Conservation (phyloP, 2,329 filamentous ascomycete species). For the Septoria petroselini region DNA sequence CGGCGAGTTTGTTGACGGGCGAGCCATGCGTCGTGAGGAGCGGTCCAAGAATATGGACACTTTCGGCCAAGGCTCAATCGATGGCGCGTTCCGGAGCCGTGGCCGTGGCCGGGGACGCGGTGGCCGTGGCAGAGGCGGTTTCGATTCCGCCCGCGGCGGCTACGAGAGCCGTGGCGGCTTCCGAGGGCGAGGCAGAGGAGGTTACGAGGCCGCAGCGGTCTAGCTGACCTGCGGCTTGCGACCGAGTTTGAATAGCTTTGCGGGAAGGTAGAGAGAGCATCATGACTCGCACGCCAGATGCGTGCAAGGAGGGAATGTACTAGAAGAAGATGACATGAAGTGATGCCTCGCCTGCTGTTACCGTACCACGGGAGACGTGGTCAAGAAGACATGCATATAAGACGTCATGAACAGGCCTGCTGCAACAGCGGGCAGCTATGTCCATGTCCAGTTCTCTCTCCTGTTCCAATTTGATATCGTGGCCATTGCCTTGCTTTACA, state of each 20-base stretch:
- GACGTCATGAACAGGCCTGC: too few relatives aligned
- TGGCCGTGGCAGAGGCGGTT: slow-evolving; percentile 49
- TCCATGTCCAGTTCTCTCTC: too few relatives aligned
- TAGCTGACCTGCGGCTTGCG: slow-evolving; percentile 7
- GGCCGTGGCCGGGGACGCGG: slow-evolving; percentile 75
- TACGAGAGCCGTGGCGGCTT: slow-evolving; percentile 18
- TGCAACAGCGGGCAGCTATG: too few relatives aligned
- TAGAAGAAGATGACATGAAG: too few relatives aligned
- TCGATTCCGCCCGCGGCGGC: slow-evolving; percentile 20
- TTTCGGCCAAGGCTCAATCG: slow-evolving; percentile 93
- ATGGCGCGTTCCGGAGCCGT: slow-evolving; percentile 67
- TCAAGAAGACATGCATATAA: too few relatives aligned
- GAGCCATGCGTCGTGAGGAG: slow-evolving; percentile 88
- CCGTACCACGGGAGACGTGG: too few relatives aligned
- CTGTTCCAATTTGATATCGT: too few relatives aligned
- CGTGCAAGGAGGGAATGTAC: neutral
- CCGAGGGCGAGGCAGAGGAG: slow-evolving; percentile 24
- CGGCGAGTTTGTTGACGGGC: slow-evolving; percentile 62
- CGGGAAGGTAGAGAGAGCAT: neutral
- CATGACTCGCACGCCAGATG: slow-evolving; percentile 8
- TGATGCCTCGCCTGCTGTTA: too few relatives aligned
- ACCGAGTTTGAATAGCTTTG: slow-evolving; percentile 7
- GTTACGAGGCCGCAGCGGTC: slow-evolving; percentile 21
- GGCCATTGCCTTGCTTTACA: too few relatives aligned
- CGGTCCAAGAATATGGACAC: slow-evolving; percentile 96